Percentiles rank a stretch among this genome's conserved stretches.
These are phyloP conservation scores for Ogataea salicorniae DNA, from an alignment of 805 yeast species.

Conservation along the genomic window DNA sequence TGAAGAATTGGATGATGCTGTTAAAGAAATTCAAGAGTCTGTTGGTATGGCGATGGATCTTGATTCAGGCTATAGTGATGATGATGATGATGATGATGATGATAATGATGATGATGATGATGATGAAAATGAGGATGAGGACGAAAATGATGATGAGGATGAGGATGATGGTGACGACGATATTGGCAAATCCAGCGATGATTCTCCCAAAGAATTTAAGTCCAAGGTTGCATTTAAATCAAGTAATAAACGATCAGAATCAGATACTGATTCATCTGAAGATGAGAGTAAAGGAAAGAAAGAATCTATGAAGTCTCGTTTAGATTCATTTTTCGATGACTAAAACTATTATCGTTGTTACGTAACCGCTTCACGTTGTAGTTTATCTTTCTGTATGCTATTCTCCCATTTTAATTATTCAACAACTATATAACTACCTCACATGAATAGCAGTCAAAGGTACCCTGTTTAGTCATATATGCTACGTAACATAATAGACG, in stretches of 20 bases:
- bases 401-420: no score
- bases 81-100: background rate
- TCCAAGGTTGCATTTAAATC: background rate
- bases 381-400: no score
- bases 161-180: background rate
- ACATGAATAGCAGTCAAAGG: no score
- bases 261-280: no score
- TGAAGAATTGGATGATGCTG: slow-evolving; percentile 35
- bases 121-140: background rate
- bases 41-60: slow-evolving; percentile 15
- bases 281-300: background rate
- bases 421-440: no score
- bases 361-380: background rate
- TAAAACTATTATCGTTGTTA: background rate
- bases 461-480: no score
- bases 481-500: background rate
- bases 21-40: slow-evolving; percentile 30
- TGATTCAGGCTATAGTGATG: background rate
- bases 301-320: background rate
- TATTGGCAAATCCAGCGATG: background rate
- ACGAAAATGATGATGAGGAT: background rate
- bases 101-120: background rate
- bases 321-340: slow-evolving; percentile 3
- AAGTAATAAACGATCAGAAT: no score
- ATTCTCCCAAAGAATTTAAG: background rate